Percentiles rank a stretch among this genome's conserved stretches.
These are phyloP conservation scores for Fusarium metavorans DNA, from an alignment of 2,329 filamentous ascomycete species.

Conservation along the genomic window DNA sequence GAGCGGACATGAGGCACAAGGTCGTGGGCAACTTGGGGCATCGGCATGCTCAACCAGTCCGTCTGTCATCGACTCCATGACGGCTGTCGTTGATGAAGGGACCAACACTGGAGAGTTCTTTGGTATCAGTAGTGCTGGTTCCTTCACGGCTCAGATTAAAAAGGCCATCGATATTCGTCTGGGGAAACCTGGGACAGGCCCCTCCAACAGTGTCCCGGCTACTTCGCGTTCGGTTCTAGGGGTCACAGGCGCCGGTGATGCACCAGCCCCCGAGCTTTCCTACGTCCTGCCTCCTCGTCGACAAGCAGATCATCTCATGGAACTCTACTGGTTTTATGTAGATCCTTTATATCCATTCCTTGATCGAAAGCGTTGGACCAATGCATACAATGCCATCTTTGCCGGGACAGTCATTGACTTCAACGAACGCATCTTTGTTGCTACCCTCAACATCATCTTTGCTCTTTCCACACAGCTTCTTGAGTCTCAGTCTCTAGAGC, in stretches of 20 bases:
- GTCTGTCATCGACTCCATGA: conserved; percentile 59
- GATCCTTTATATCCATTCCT: conserved; percentile 61
- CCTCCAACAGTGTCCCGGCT: background rate
- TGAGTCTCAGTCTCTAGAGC: conserved; percentile 54
- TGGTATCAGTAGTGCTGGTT: conserved; percentile 59
- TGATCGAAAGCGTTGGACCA: conserved; percentile 52
- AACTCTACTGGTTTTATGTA: conserved; percentile 60
- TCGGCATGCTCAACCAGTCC: conserved; percentile 38
- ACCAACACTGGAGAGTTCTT: conserved; percentile 57
- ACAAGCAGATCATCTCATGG: conserved; percentile 58
- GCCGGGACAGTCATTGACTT: conserved; percentile 50
- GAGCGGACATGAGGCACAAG: conserved; percentile 11
- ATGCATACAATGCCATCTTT: conserved; percentile 56
- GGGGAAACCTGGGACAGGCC: conserved; percentile 19
- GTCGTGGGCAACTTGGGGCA: conserved; percentile 17
- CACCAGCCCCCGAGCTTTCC: conserved; percentile 42
- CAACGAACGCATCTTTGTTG: conserved; percentile 58
- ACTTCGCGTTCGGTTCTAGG: background rate
- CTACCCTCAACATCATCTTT: conserved; percentile 60
- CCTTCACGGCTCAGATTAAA: conserved; percentile 60
- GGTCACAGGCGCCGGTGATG: background rate
- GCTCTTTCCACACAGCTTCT: conserved; percentile 59
- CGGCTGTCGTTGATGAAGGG: conserved; percentile 57
- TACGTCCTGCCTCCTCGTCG: conserved; percentile 59
- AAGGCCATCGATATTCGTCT: conserved; percentile 53